Percentiles rank a stretch among this genome's conserved stretches.
Evolutionary conservation across 2,329 filamentous ascomycete species (phyloP).

Genomic region (Xylariaceae sp.): DNA sequence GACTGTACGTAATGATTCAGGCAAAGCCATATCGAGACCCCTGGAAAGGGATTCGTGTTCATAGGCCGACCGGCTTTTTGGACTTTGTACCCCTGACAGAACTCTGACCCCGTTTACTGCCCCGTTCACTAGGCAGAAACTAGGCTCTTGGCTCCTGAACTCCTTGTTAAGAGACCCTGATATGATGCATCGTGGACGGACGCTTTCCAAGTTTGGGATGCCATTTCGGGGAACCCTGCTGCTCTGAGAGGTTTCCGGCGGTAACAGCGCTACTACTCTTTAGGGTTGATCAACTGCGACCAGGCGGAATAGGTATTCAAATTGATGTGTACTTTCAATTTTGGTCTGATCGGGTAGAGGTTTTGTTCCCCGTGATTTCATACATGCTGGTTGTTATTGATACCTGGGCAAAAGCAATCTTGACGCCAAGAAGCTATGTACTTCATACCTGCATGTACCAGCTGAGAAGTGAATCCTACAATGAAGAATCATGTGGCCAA

Average conservation of each 20-base stretch:
- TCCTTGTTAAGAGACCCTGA: no score
- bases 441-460: slow-evolving; percentile 19
- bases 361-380: no score
- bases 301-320: not conserved
- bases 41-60: slow-evolving; percentile 22
- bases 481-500: slow-evolving; percentile 25
- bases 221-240: slow-evolving; percentile 5
- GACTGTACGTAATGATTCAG: slow-evolving; percentile 5
- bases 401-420: slow-evolving; percentile 23
- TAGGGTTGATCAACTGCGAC: not conserved
- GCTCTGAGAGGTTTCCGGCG: no score
- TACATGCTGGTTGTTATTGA: no score
- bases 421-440: slow-evolving; percentile 13
- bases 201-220: slow-evolving; percentile 5
- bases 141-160: no score
- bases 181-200: not conserved
- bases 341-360: no score
- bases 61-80: slow-evolving; percentile 4
- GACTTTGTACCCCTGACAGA: slow-evolving; percentile 5
- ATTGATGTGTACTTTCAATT: no score
- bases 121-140: not conserved
- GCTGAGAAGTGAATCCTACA: slow-evolving; percentile 26
- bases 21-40: slow-evolving; percentile 17
- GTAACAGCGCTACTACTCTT: slow-evolving; percentile 3
- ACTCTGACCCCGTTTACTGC: not conserved